Conservation (phyloP, 2,329 filamentous ascomycete species). For the Bipolaris gigantea region DNA sequence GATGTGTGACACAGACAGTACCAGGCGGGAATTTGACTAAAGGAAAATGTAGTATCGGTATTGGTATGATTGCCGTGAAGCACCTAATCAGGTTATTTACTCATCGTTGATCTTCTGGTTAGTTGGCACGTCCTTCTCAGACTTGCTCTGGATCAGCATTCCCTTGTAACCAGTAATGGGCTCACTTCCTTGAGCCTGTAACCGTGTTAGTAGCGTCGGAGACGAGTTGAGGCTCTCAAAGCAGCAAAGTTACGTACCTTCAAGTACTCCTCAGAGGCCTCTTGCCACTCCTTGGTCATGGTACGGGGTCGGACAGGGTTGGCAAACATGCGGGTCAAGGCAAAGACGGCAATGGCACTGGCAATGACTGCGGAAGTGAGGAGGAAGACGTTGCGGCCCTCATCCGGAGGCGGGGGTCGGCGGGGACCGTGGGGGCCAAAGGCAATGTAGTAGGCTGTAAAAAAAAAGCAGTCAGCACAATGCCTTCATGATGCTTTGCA, state of each 20-base stretch:
- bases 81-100: constrained; percentile 28
- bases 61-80: constrained; percentile 32
- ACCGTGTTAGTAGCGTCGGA: constrained; percentile 19
- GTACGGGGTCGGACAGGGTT: constrained; percentile 68
- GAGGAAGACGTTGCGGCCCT: constrained; percentile 75
- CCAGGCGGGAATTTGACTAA: constrained; percentile 42
- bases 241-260: constrained; percentile 63
- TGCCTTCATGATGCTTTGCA: constrained; percentile 13
- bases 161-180: constrained; percentile 46
- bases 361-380: constrained; percentile 71
- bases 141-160: constrained; percentile 46
- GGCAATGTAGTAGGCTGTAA: constrained; percentile 96
- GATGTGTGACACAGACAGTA: constrained; percentile 42
- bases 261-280: constrained; percentile 90
- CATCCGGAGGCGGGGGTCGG: constrained; percentile 77
- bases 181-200: constrained; percentile 43
- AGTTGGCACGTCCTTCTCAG: constrained; percentile 35
- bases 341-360: constrained; percentile 72
- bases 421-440: constrained; percentile 97
- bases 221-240: neutral
- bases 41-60: constrained; percentile 41
- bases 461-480: constrained; percentile 25
- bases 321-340: constrained; percentile 69
- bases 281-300: constrained; percentile 97
- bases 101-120: constrained; percentile 37